Percentiles rank a stretch among this genome's conserved stretches.
phyloP scores from a whole-genome alignment of 2,329 filamentous ascomycete species.

The Beauveria australis region DNA sequence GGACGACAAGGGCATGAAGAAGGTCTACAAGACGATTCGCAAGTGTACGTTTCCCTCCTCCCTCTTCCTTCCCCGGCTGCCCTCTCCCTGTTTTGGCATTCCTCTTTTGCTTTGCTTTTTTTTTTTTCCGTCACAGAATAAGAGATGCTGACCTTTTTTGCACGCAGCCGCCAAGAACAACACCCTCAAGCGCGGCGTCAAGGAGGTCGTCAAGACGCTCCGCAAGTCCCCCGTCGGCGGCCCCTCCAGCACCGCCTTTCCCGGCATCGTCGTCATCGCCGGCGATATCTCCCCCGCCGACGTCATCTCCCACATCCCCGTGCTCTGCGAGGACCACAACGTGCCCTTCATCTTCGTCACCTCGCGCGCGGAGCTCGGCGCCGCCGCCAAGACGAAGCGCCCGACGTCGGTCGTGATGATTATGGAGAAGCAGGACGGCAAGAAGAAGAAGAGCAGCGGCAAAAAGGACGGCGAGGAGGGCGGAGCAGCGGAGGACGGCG shows the following conservation, averaged over 20 bases:
- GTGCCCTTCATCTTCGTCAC: slow-evolving; percentile 94
- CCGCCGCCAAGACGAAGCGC: slow-evolving; percentile 88
- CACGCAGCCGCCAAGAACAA: slow-evolving; percentile 81
- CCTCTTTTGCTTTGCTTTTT: background rate
- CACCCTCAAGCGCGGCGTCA: slow-evolving; percentile 93
- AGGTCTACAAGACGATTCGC: slow-evolving; percentile 48
- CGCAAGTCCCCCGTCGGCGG: slow-evolving; percentile 73
- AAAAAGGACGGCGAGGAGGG: slow-evolving; percentile 34
- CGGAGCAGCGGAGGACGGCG: slow-evolving; percentile 36
- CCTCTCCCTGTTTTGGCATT: too few relatives aligned
- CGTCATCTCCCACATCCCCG: slow-evolving; percentile 95
- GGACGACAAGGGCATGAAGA: slow-evolving; percentile 66
- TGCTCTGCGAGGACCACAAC: slow-evolving; percentile 96
- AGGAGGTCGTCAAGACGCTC: slow-evolving; percentile 97
- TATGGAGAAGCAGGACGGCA: slow-evolving; percentile 45
- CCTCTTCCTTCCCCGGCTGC: background rate
- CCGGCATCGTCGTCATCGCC: slow-evolving; percentile 80
- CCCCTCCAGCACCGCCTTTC: slow-evolving; percentile 54
- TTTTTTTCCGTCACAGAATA: background rate
- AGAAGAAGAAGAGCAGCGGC: slow-evolving; percentile 34
- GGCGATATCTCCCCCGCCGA: slow-evolving; percentile 98
- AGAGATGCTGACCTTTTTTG: too few relatives aligned
- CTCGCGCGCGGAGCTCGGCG: slow-evolving; percentile 86
- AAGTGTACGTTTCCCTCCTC: slow-evolving; percentile 37
- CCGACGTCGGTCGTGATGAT: slow-evolving; percentile 96